Evolutionary conservation across 768 basidiomycete genomes (phyloP).

Genomic region (Mycena olivaceomarginata): DNA sequence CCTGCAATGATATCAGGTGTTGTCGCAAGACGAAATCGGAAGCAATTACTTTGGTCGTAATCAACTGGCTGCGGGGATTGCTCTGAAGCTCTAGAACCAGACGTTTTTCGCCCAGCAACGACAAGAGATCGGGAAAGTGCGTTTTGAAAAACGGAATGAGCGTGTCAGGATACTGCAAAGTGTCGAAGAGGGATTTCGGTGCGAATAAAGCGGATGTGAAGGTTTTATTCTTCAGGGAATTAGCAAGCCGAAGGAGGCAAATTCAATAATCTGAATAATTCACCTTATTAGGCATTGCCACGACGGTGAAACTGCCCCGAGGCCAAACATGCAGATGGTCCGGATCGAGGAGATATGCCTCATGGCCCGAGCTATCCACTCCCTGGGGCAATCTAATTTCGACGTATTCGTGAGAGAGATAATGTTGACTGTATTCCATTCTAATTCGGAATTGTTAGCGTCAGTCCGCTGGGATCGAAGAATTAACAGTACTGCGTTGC

Average conservation of each 20-base stretch:
- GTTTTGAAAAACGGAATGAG: constrained; percentile 73
- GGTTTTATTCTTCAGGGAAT: constrained; percentile 73
- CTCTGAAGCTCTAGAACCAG: constrained; percentile 74
- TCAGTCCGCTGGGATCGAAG: background rate
- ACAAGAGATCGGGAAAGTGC: constrained; percentile 80
- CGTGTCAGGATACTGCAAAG: constrained; percentile 62
- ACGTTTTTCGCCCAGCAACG: constrained; percentile 76
- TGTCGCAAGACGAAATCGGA: constrained; percentile 50
- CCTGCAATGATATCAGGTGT: constrained; percentile 29
- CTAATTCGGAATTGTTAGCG: constrained; percentile 55
- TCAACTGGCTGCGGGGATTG: constrained; percentile 81
- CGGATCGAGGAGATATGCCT: constrained; percentile 77
- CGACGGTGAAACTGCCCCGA: constrained; percentile 89
- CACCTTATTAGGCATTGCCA: constrained; percentile 88
- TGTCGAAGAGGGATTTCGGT: constrained; percentile 73
- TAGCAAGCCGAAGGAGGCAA: background rate
- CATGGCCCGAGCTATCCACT: constrained; percentile 60
- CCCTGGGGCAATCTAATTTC: constrained; percentile 85
- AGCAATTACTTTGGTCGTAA: constrained; percentile 75
- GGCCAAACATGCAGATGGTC: constrained; percentile 92
- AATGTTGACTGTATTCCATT: constrained; percentile 85
- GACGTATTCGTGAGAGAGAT: constrained; percentile 86
- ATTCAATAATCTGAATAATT: background rate
- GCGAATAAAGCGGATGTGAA: constrained; percentile 89
- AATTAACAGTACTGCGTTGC: constrained; percentile 70